Evolutionary conservation across 2,329 filamentous ascomycete species (phyloP).

Genomic region (Septoria linicola): DNA sequence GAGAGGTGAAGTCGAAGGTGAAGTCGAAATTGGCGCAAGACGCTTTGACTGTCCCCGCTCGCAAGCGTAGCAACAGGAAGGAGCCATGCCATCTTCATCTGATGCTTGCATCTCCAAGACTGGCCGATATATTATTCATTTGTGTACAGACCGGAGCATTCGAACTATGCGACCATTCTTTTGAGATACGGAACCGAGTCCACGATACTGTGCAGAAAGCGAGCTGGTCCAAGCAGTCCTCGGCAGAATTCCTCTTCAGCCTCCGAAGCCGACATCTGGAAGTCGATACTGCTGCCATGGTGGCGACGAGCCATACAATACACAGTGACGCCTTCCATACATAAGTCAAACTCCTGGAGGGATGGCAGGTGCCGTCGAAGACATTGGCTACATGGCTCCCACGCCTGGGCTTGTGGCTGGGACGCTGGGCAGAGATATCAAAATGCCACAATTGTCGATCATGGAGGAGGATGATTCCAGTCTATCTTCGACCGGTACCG

Average conservation of each 20-base stretch:
- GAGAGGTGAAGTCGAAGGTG: constrained; percentile 13
- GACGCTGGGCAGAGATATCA: constrained; percentile 21
- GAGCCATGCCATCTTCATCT: constrained; percentile 2
- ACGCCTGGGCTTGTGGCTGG: constrained; percentile 14
- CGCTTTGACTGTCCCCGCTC: constrained; percentile 5
- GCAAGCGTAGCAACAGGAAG: background rate
- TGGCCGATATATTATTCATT: background rate
- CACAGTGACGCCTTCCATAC: constrained; percentile 9
- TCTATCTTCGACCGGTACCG: constrained; percentile 35
- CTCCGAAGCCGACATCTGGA: constrained; percentile 13
- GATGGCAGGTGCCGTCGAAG: constrained; percentile 20
- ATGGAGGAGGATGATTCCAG: constrained; percentile 36
- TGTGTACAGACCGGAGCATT: background rate
- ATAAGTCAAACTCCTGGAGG: constrained; percentile 12
- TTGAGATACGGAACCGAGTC: constrained; percentile 2
- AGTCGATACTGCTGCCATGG: constrained; percentile 17
- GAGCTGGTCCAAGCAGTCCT: constrained; percentile 9
- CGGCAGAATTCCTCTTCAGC: constrained; percentile 11
- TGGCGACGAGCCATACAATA: constrained; percentile 17
- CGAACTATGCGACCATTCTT: constrained; percentile 2
- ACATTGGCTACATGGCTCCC: constrained; percentile 21
- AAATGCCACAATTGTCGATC: constrained; percentile 15
- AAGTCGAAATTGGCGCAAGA: constrained; percentile 6
- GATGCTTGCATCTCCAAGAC: constrained; percentile 1
- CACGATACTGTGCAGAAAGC: background rate